Base-by-base conservation (phyloP, 2,329 filamentous ascomycete genomes). In the Fusarium gaditjirri region DNA sequence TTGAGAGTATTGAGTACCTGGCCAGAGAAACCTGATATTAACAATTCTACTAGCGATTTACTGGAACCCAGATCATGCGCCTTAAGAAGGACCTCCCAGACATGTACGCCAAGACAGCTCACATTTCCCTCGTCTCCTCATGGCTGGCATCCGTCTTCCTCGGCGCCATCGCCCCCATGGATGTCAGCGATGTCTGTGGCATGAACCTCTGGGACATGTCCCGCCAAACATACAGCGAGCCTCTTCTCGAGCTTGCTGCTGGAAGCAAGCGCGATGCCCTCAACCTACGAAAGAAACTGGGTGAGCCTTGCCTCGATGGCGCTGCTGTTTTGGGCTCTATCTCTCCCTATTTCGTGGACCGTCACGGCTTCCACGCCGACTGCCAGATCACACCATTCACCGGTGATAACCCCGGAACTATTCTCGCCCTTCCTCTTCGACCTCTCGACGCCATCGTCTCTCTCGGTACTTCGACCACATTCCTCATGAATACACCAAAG, bases 181-280 rank as follows among this genome's bases (percentile, higher is more conserved):
- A 99, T 80, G 95, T 97, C 75, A 92, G 93, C 77, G 96, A 99
- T 83, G 95, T 95, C 29, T 97, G 94, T 77, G 96, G 96, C 59
- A 97, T 97, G 92, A 97, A 98, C 80, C 86, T 99, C 11, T 98
- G 94, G 94, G 94, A 98, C 78, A 94, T 98, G 72, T 85, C 90
- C 71, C 86, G 87, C 25, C 90, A 93, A 72, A 80, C 83, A 25
- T 98, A 94, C 90, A 91, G 92, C 73, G 89, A 94, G 62, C 84
- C 88, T 23, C 88, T 98, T 2, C 88, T 99, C 23, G 86, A 89
- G 42, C 90, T 97, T 17, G 89, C 93, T 25, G 93, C 93, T 8
- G 93, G 92, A 46, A 82, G 86, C 31, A 87, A 87, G 57, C 90
- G 88, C 3, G 86, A 90, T 12, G 85, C 85, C 17, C 81, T 83